Evolutionary conservation across 139 green algal species (phyloP).

Genomic region (Closterium sp.): DNA sequence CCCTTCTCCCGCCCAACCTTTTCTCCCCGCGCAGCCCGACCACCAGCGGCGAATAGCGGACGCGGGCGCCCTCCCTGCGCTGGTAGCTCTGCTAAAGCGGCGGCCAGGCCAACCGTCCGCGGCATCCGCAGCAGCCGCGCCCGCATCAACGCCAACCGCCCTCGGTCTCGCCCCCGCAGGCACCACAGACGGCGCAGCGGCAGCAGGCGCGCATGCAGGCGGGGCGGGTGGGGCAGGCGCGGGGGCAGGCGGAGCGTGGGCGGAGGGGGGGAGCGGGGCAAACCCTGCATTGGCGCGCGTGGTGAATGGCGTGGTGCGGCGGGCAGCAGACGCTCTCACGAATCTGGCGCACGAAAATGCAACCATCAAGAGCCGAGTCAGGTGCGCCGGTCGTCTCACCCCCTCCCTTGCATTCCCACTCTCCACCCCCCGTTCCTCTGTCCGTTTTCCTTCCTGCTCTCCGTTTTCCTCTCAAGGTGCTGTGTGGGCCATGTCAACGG

Average conservation of each 20-base stretch:
- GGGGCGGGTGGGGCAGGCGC: too few relatives aligned
- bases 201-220: too few relatives aligned
- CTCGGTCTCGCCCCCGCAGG: too few relatives aligned
- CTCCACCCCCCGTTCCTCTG: too few relatives aligned
- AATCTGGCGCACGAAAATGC: slow-evolving; percentile 96
- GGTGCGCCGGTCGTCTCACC: slow-evolving; percentile 22
- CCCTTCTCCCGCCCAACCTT: too few relatives aligned
- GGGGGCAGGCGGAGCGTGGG: neutral
- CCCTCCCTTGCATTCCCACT: too few relatives aligned
- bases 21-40: slow-evolving; percentile 28
- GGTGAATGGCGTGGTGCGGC: slow-evolving; percentile 63
- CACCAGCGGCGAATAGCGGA: slow-evolving; percentile 50
- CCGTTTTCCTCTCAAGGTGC: too few relatives aligned
- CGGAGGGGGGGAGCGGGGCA: neutral
- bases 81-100: slow-evolving; percentile 32
- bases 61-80: slow-evolving; percentile 25
- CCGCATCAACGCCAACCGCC: too few relatives aligned
- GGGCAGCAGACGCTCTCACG: slow-evolving; percentile 91
- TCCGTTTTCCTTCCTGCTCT: too few relatives aligned
- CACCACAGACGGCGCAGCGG: too few relatives aligned
- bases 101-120: neutral
- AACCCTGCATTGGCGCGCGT: neutral
- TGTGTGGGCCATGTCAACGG: too few relatives aligned
- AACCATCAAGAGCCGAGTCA: slow-evolving; percentile 84
- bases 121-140: too few relatives aligned